phyloP scores from a whole-genome alignment of 2,329 filamentous ascomycete species.

The Aspergillus quadrilineatus region DNA sequence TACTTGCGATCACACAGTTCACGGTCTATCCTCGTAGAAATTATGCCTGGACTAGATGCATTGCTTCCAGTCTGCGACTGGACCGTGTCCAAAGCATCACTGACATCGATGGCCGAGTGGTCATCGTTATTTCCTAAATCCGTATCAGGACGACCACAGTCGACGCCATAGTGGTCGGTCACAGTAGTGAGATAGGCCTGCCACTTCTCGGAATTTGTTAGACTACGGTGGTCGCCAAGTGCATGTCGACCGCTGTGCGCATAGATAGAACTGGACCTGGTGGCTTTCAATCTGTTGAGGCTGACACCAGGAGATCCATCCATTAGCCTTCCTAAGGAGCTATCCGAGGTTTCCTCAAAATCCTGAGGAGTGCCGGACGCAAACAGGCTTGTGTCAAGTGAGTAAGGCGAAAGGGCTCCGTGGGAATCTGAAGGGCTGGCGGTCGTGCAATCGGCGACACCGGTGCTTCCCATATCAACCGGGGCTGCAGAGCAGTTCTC shows the following conservation, averaged over 20 bases:
- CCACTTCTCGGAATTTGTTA: conserved; percentile 28
- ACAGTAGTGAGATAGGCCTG: conserved; percentile 33
- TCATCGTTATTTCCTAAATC: conserved; percentile 74
- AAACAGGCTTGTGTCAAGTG: conserved; percentile 11
- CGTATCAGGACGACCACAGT: conserved; percentile 67
- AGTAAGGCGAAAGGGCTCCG: conserved; percentile 13
- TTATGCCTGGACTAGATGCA: conserved; percentile 2
- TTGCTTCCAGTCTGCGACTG: conserved; percentile 17
- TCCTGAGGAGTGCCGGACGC: conserved; percentile 4
- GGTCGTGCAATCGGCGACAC: conserved; percentile 4
- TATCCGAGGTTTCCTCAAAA: conserved; percentile 10
- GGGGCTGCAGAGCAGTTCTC: conserved; percentile 1
- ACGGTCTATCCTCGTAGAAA: conserved; percentile 1
- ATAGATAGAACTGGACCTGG: background rate
- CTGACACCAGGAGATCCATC: conserved; percentile 9
- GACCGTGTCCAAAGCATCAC: conserved; percentile 40
- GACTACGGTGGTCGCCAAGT: conserved; percentile 31
- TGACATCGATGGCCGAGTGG: conserved; percentile 59
- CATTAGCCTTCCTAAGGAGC: conserved; percentile 14
- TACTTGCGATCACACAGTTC: conserved; percentile 54
- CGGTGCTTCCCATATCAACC: background rate
- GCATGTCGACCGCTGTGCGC: background rate
- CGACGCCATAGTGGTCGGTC: conserved; percentile 63
- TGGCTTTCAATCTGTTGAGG: background rate
- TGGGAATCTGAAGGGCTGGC: conserved; percentile 11